These are phyloP conservation scores for Ustilago vetiveriae DNA, from an alignment of 1,284 basidiomycete species.

Conservation along the genomic window DNA sequence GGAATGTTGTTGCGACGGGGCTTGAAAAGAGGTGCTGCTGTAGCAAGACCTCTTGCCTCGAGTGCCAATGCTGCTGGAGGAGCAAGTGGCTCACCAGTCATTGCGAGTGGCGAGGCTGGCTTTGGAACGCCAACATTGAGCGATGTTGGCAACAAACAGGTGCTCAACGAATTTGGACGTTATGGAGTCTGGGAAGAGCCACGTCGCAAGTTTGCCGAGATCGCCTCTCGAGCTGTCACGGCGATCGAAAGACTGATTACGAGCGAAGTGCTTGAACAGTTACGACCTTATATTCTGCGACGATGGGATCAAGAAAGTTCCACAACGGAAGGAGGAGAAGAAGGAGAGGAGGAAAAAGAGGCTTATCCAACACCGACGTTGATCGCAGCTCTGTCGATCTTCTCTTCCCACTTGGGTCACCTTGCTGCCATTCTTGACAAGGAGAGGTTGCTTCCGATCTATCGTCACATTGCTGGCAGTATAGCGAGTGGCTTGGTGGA, in stretches of 20 bases:
- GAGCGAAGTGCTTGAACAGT: constrained; percentile 52
- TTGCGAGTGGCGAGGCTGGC: background rate
- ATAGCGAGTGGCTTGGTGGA: constrained; percentile 50
- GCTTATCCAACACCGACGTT: constrained; percentile 49
- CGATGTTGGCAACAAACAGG: constrained; percentile 16
- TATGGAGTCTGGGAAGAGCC: constrained; percentile 59
- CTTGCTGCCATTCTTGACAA: constrained; percentile 49
- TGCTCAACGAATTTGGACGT: constrained; percentile 24
- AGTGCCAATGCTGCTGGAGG: constrained; percentile 1
- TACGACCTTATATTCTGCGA: constrained; percentile 45
- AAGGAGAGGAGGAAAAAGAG: constrained; percentile 16
- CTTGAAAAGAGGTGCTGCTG: constrained; percentile 48
- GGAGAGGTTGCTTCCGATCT: constrained; percentile 42
- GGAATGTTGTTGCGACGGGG: constrained; percentile 50
- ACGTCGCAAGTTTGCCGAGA: constrained; percentile 35
- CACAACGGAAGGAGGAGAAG: background rate
- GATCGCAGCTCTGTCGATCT: constrained; percentile 52
- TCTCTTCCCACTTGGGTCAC: constrained; percentile 54
- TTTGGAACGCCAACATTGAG: constrained; percentile 17
- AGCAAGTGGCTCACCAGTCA: background rate
- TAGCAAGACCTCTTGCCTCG: constrained; percentile 16
- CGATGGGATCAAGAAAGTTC: constrained; percentile 37
- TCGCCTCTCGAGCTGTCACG: constrained; percentile 32
- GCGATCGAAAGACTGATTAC: constrained; percentile 54
- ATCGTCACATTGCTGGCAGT: constrained; percentile 40